phyloP scores from a whole-genome alignment of 2,329 filamentous ascomycete genomes.

The Pseudogymnoascus sp. region DNA sequence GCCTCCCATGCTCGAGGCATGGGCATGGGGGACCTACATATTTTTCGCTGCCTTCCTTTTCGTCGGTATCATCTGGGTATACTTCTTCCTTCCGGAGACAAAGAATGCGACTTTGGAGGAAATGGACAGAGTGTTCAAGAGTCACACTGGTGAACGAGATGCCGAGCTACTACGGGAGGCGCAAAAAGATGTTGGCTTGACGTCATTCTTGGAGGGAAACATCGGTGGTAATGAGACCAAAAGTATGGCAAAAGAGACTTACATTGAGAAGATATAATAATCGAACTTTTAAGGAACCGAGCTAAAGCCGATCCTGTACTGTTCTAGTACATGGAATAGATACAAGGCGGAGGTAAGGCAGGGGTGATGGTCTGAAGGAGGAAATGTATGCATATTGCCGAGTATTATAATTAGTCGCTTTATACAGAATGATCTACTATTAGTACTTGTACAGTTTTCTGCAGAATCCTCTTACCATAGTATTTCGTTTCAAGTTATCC shows the following conservation, averaged over 20 bases:
- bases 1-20: slow-evolving; percentile 35
- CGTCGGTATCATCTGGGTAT: slow-evolving; percentile 40
- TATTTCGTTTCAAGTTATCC: background rate
- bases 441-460: background rate
- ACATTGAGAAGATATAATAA: background rate
- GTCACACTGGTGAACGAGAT: slow-evolving; percentile 30
- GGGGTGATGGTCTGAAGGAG: background rate
- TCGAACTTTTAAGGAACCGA: background rate
- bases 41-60: slow-evolving; percentile 47
- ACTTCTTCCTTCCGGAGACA: slow-evolving; percentile 46
- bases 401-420: background rate
- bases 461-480: no score
- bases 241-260: background rate
- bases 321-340: background rate
- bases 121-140: slow-evolving; percentile 45
- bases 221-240: background rate
- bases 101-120: slow-evolving; percentile 48
- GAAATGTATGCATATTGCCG: background rate
- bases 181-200: slow-evolving; percentile 23
- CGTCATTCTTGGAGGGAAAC: slow-evolving; percentile 10
- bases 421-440: background rate
- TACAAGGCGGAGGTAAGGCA: background rate
- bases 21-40: slow-evolving; percentile 47
- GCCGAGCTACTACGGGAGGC: slow-evolving; percentile 20
- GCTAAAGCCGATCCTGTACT: background rate